Evolutionary conservation across 352 stramenopile species (phyloP), one percentile per base, ranked within the genome.

Genomic region (Pythium vanterpoolii): DNA sequence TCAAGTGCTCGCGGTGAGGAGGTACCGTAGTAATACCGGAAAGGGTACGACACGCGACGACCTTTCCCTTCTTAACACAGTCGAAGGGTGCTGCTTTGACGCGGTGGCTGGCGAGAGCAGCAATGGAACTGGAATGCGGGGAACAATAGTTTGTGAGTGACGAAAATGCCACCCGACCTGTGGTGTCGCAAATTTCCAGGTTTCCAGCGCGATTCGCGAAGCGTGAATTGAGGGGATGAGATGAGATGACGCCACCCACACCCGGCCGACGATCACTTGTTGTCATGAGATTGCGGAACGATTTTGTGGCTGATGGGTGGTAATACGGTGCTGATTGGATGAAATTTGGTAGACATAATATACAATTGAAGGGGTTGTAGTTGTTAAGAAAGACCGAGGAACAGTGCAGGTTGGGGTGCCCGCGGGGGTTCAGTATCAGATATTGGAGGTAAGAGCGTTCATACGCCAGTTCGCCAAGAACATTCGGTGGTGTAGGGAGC

Each of bases 231-330:
- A n/a, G 30, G 45, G 26, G 45, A 23, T 26, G 45, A 36, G 53
- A 60, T 60, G 53, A 60, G 39, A 60, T 60, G 53, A 60, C 42
- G 53, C 53, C 53, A 60, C 53, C 42, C 27, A 5, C 14, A 11
- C 36, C 27, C 16, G 5, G 26, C 13, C n/a, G 19, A 9, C 23
- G 33, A 36, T 42, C 34, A 24, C 26, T 40, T 59, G 36, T 47
- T 50, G 53, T 52, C 39, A 60, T 50, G 26, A 44, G 19, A 44
- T 60, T 50, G 53, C 45, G 53, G 28, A 34, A 31, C 19, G 19
- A 16, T 31, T 36, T 36, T 50, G 18, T 55, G 49, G 49, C 34
- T 46, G 49, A 56, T 53, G 46, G 46, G 16, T 40, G 4, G 14
- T 14, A 5, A 40, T 14, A 16, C 46, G 2, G 1, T 3, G 27